Evolutionary conservation across 257 asterid species (phyloP).

Genomic region (Ligustrum vulgare): DNA sequence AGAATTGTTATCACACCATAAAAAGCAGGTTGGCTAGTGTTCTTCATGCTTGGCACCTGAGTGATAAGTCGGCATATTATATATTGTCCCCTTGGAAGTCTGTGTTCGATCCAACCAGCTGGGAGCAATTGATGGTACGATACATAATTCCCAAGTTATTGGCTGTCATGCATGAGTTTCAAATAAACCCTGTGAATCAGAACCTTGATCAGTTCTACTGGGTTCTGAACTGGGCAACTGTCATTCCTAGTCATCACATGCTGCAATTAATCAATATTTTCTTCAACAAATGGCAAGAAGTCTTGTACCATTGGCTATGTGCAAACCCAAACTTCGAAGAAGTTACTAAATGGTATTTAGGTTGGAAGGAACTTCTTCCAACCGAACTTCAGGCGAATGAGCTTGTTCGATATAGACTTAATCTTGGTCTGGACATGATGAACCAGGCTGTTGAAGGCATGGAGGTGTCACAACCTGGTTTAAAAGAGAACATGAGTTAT

Average conservation of each 20-base stretch:
- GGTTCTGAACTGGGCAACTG: conserved; percentile 67
- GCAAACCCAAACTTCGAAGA: conserved; percentile 71
- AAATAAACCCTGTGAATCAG: conserved; percentile 71
- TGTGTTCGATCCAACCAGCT: conserved; percentile 79
- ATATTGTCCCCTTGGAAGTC: conserved; percentile 85
- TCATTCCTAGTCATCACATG: conserved; percentile 80
- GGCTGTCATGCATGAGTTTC: conserved; percentile 64
- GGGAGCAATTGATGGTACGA: conserved; percentile 85
- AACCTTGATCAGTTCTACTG: conserved; percentile 64
- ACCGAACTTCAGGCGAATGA: conserved; percentile 74
- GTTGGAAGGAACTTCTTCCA: conserved; percentile 84
- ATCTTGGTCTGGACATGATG: conserved; percentile 78
- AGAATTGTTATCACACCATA: conserved; percentile 74
- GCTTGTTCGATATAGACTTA: conserved; percentile 59
- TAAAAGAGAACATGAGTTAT: conserved; percentile 68
- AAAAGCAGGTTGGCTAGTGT: conserved; percentile 72
- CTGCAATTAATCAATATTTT: conserved; percentile 67
- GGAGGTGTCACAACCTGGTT: conserved; percentile 79
- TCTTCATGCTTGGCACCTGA: conserved; percentile 93
- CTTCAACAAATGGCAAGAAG: conserved; percentile 88
- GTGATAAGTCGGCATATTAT: conserved; percentile 71
- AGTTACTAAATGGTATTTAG: conserved; percentile 74
- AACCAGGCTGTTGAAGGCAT: conserved; percentile 80
- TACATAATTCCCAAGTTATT: conserved; percentile 63
- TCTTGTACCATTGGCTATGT: conserved; percentile 79